phyloP scores from a whole-genome alignment of 768 basidiomycete genomes.

The Crucibulum laeve region DNA sequence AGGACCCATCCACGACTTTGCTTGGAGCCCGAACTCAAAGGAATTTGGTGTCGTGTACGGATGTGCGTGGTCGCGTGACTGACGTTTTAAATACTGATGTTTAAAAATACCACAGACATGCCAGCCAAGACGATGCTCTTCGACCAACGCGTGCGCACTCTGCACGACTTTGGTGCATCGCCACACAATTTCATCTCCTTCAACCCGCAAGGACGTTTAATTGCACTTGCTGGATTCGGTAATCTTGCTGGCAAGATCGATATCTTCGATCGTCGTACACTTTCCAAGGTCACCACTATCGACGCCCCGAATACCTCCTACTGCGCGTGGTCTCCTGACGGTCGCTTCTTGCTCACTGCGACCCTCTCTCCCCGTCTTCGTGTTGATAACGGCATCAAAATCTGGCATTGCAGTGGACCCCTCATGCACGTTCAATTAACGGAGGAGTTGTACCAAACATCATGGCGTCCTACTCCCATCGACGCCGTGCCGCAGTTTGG shows the following conservation, averaged over 20 bases:
- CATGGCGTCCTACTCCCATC: slow-evolving; percentile 74
- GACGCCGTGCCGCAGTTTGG: slow-evolving; percentile 69
- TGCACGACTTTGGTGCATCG: slow-evolving; percentile 87
- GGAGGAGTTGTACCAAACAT: slow-evolving; percentile 88
- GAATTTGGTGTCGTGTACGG: slow-evolving; percentile 97
- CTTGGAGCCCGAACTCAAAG: slow-evolving; percentile 94
- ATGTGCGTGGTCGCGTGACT: too few relatives aligned
- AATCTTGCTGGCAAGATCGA: slow-evolving; percentile 95
- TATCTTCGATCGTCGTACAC: slow-evolving; percentile 82
- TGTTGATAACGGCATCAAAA: slow-evolving; percentile 96
- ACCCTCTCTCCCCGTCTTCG: slow-evolving; percentile 93
- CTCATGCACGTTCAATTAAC: slow-evolving; percentile 79
- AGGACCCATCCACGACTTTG: slow-evolving; percentile 94
- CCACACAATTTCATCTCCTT: slow-evolving; percentile 93
- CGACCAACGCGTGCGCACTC: slow-evolving; percentile 80
- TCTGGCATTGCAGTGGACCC: slow-evolving; percentile 89
- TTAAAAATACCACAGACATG: slow-evolving; percentile 57
- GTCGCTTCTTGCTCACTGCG: slow-evolving; percentile 88
- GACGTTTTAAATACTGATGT: slow-evolving; percentile 2
- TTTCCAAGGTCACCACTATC: slow-evolving; percentile 74
- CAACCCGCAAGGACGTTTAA: slow-evolving; percentile 88
- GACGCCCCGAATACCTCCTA: slow-evolving; percentile 91
- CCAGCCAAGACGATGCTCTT: slow-evolving; percentile 92
- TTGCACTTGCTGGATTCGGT: slow-evolving; percentile 92
- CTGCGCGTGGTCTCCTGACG: slow-evolving; percentile 95